phyloP scores from a whole-genome alignment of 2,329 filamentous ascomycete species.

The Colletotrichum spinosum region DNA sequence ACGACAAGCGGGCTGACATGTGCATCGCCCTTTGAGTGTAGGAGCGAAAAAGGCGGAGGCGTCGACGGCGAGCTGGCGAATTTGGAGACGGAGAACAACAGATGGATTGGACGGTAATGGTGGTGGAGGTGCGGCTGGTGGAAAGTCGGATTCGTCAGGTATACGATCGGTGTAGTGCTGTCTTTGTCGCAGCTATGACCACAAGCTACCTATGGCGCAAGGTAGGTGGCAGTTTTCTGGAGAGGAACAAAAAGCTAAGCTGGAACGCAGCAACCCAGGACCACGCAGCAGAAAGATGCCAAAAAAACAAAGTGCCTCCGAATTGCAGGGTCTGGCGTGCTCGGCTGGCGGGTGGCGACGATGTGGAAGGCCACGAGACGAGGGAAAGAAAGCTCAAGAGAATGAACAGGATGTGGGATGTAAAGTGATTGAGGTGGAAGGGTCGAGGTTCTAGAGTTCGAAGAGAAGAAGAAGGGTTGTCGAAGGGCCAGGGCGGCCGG shows the following conservation, averaged over 20 bases:
- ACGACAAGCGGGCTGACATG: constrained; percentile 2
- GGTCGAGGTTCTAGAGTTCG: constrained; percentile 37
- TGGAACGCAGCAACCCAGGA: constrained; percentile 13
- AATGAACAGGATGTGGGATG: not conserved
- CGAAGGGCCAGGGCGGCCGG: constrained; percentile 32
- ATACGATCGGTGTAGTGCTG: not conserved
- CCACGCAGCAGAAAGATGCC: not conserved
- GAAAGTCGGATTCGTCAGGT: constrained; percentile 19
- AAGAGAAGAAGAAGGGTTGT: constrained; percentile 36
- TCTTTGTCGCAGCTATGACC: constrained; percentile 20
- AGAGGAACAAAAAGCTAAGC: constrained; percentile 1
- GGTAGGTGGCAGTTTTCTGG: not conserved
- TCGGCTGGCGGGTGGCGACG: constrained; percentile 10
- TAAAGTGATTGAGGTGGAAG: constrained; percentile 22
- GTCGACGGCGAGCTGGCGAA: constrained; percentile 10
- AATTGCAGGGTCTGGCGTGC: not conserved
- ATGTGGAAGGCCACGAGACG: not conserved
- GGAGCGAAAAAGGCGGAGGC: not conserved
- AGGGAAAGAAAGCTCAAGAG: not conserved
- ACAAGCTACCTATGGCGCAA: not conserved
- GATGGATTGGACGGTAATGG: not conserved
- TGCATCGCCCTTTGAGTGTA: not conserved
- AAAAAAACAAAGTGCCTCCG: no score
- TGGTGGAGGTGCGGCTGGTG: constrained; percentile 3
- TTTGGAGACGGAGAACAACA: not conserved